Conservation (phyloP, 306 rosid genomes). For the Citrullus amarus region DNA sequence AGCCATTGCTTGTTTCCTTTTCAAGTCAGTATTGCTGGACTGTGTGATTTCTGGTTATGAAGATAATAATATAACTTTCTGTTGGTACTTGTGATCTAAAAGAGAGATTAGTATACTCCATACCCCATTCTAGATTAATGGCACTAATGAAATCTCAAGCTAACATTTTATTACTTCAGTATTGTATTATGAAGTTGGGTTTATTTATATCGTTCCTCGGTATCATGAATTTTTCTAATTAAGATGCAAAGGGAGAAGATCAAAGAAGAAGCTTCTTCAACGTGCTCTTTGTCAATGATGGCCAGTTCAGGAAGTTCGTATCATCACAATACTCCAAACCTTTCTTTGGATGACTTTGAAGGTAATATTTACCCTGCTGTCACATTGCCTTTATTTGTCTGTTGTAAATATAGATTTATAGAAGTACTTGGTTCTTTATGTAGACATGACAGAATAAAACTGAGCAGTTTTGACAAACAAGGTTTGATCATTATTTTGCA, state of each 20-base stretch:
- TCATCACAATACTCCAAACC: constrained; percentile 37
- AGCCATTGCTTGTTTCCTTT: background rate
- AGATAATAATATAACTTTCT: background rate
- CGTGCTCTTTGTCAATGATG: constrained; percentile 31
- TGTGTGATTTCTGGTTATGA: background rate
- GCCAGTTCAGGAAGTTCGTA: constrained; percentile 21
- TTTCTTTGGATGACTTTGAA: constrained; percentile 91
- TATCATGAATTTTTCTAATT: constrained; percentile 1
- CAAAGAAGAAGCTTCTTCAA: constrained; percentile 64
- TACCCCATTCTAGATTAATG: background rate
- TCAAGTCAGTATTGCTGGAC: background rate
- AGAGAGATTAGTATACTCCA: background rate
- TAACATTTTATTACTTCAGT: background rate
- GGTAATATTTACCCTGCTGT: constrained; percentile 30
- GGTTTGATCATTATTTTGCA: background rate
- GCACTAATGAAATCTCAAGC: background rate
- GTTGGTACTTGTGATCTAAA: background rate
- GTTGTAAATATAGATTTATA: background rate
- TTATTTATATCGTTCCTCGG: background rate
- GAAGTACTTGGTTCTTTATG: background rate
- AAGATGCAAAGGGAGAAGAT: constrained; percentile 70
- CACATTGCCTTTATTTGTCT: background rate
- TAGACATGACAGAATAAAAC: background rate
- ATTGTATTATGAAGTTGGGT: background rate
- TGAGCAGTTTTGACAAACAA: background rate